Evolutionary conservation across 2,329 filamentous ascomycete genomes (phyloP), one percentile per base, ranked within the genome.

Genomic region (Cytospora piceae): DNA sequence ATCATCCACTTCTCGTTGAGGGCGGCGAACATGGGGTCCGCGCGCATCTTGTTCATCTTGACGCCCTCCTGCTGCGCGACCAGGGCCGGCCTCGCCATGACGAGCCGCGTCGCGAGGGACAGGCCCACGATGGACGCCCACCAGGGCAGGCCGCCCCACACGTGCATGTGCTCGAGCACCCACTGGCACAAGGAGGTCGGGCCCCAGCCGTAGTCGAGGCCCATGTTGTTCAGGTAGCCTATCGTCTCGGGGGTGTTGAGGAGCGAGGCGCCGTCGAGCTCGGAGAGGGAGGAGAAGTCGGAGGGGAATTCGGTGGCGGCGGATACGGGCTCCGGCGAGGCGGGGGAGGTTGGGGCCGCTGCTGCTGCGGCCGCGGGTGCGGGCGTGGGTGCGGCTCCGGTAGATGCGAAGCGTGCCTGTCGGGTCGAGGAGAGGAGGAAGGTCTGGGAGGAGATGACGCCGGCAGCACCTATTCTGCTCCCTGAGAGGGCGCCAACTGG

Each of bases 141-240:
- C 95, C 95, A 98, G 15, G 93, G 92, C 63, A 92, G 78, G 42
- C 90, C 92, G 1, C 77, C 80, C 71, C 84, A 89, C 68, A 97
- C 82, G 78, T 99, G 93, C 51, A 96, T 75, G 74, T 94, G 88
- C 81, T 99, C 95, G 14, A 98, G 79, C 3, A 86, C 27, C 83
- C 85, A 94, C 78, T 97, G 84, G 76, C 95, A 87, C 20, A 87
- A 70, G 4, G 88, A 80, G 0, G 93, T 92, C 6, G 91, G 87
- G 20, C 94, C 94, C 81, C 82, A 94, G 74, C 94, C 93, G 73
- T 90, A 98, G 72, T 98, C 92, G 27, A 99, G 81, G 4, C 95
- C 95, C 14, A 98, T 82, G 8, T 87, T 84, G 71, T 91, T 87
- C 66, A 99, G 81, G 73, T 94, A 97, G 68, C 95, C 95, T 66